A percentile compares a stretch with the other conserved stretches of the same genome.
Evolutionary conservation across 2,329 filamentous ascomycete species (phyloP).

Genomic region (Escovopsis sp.): DNA sequence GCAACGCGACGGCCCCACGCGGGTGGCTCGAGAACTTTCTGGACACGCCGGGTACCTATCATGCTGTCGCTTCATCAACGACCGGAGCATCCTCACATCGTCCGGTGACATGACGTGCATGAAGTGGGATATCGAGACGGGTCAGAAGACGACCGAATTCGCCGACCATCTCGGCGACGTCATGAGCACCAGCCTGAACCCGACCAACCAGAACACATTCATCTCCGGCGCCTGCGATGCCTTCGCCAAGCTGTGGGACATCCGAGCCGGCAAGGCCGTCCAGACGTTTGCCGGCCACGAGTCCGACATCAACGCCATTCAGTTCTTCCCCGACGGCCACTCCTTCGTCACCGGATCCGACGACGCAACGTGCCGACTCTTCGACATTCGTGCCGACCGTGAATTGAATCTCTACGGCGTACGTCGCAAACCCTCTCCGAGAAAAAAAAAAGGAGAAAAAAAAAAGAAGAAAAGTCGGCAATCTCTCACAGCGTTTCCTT

Average conservation of each 20-base stretch:
- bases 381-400: constrained; percentile 92
- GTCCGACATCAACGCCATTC: constrained; percentile 98
- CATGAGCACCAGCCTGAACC: constrained; percentile 99
- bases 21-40: constrained; percentile 87
- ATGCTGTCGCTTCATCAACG: constrained; percentile 98
- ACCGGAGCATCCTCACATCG: constrained; percentile 92
- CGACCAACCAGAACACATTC: constrained; percentile 97
- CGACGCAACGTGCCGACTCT: constrained; percentile 91
- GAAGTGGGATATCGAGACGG: constrained; percentile 98
- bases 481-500: background rate
- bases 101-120: constrained; percentile 99
- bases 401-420: constrained; percentile 56
- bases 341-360: constrained; percentile 97
- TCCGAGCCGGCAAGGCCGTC: constrained; percentile 92
- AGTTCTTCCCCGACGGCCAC: constrained; percentile 98
- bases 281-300: constrained; percentile 98
- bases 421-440: constrained; percentile 19
- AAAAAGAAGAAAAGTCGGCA: no score
- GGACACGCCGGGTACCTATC: constrained; percentile 95
- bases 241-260: constrained; percentile 98
- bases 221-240: constrained; percentile 98
- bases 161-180: constrained; percentile 97
- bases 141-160: constrained; percentile 93
- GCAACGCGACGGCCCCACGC: constrained; percentile 84
- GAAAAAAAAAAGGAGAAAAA: background rate